A percentile compares a stretch with the other conserved stretches of the same genome.
Conservation (phyloP, 257 asterid species). For the Solanum pimpinellifolium region DNA sequence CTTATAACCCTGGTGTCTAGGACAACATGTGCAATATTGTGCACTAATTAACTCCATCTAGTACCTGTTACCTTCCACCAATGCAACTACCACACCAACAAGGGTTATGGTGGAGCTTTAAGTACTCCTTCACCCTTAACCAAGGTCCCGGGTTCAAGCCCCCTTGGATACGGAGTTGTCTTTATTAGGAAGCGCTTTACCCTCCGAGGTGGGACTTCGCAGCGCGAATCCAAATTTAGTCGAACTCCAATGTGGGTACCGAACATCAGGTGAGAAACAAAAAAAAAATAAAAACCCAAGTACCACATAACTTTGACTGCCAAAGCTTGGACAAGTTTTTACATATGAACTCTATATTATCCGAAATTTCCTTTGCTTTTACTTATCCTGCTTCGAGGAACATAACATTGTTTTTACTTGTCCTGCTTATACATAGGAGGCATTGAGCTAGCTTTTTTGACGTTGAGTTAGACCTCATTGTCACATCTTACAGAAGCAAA, state of each 20-base stretch:
- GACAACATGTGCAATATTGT: not conserved
- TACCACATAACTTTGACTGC: not conserved
- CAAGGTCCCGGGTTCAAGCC: not conserved
- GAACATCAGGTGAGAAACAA: not conserved
- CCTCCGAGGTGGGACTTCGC: not conserved
- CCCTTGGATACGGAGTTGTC: not conserved
- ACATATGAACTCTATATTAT: not conserved
- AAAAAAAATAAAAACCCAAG: not conserved
- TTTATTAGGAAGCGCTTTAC: not conserved
- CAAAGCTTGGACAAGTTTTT: not conserved
- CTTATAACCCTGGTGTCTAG: not conserved
- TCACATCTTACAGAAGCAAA: not conserved
- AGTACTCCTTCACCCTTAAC: not conserved
- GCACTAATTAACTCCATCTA: not conserved
- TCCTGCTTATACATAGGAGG: not conserved
- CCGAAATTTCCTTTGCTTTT: not conserved
- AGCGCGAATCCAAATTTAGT: too few relatives aligned
- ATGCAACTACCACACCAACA: not conserved
- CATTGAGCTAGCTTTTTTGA: not conserved
- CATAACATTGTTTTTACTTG: not conserved
- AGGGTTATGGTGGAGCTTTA: not conserved
- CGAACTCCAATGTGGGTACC: not conserved
- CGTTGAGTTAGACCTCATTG: not conserved
- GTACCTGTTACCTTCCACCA: not conserved
- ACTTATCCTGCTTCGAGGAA: not conserved